These are phyloP conservation scores for Ogataea paradorogensis DNA, from an alignment of 805 yeast genomes.

Conservation along the genomic window DNA sequence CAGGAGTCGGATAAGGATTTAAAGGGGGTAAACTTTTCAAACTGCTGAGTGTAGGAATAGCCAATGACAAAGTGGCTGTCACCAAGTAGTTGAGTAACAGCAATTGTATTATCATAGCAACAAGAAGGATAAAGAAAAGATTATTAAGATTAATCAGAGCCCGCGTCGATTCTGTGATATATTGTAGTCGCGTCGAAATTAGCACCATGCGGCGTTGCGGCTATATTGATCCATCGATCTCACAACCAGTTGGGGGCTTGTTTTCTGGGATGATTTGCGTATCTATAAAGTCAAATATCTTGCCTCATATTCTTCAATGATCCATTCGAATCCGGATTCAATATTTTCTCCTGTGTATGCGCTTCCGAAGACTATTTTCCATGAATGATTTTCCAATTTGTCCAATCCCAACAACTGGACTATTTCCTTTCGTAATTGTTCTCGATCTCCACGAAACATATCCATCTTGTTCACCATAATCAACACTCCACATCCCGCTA, in stretches of 20 bases:
- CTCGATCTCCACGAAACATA: constrained; percentile 34
- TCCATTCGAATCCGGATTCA: constrained; percentile 41
- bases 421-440: constrained; percentile 18
- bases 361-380: constrained; percentile 44
- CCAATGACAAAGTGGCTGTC: background rate
- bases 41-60: background rate
- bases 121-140: background rate
- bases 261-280: constrained; percentile 21
- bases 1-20: constrained; percentile 28
- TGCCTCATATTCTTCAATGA: constrained; percentile 37
- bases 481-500: constrained; percentile 67
- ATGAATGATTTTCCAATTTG: constrained; percentile 37
- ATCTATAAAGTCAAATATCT: constrained; percentile 28
- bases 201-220: constrained; percentile 47
- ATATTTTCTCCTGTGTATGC: constrained; percentile 46
- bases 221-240: constrained; percentile 37
- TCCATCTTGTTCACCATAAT: constrained; percentile 78
- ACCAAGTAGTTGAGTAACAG: background rate
- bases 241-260: constrained; percentile 37
- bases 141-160: background rate
- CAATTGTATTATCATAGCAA: constrained; percentile 1
- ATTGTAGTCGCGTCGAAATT: constrained; percentile 35
- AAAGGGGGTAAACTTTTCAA: constrained; percentile 38
- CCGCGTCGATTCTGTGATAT: background rate
- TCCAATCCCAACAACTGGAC: constrained; percentile 31